Evolutionary conservation across 177 flowering plant species (phyloP).

Genomic region (Telopea speciosissima): DNA sequence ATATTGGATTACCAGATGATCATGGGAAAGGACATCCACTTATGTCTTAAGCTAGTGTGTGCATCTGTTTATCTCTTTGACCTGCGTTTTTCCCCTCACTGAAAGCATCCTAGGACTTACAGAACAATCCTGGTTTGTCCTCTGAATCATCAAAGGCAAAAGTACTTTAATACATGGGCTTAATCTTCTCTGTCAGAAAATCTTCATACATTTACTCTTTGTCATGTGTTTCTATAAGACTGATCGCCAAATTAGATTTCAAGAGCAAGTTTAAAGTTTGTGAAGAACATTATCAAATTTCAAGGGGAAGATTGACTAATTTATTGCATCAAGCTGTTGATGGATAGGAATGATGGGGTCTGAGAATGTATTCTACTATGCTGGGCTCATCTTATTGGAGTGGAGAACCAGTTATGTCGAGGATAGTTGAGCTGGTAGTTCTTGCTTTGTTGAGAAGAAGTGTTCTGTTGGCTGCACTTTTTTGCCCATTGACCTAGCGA

Average conservation of each 20-base stretch:
- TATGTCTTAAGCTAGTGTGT: background rate
- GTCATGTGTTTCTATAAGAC: background rate
- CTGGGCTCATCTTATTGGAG: constrained; percentile 1
- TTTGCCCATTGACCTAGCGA: background rate
- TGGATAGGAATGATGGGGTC: background rate
- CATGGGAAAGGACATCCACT: background rate
- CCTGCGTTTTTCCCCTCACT: no score
- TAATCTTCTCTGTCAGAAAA: no score
- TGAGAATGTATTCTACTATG: background rate
- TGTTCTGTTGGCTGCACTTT: background rate
- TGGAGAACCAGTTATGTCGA: background rate
- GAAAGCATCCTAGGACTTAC: no score
- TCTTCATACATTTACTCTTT: background rate
- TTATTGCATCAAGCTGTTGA: background rate
- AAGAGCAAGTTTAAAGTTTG: background rate
- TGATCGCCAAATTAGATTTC: background rate
- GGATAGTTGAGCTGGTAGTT: background rate
- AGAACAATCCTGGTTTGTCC: no score
- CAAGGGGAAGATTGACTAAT: background rate
- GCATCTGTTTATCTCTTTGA: no score
- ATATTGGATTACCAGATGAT: background rate
- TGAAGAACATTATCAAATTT: background rate
- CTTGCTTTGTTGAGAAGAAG: no score
- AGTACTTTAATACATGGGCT: no score
- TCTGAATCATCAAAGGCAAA: no score